Base-by-base conservation (phyloP, 306 rosid genomes). In the Urtica urens region DNA sequence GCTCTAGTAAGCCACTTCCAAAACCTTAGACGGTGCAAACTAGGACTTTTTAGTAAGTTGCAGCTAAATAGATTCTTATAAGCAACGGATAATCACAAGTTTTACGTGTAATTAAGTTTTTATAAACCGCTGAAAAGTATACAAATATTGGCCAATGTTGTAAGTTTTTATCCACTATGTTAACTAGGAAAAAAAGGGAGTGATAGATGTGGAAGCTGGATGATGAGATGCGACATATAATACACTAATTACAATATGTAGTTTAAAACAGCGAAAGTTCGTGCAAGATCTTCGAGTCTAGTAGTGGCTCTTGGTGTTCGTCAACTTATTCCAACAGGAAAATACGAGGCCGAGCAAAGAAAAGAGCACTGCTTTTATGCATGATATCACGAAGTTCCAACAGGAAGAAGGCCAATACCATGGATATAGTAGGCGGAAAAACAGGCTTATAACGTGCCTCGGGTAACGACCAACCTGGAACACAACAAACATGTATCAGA, bases 361-460 rank as follows among this genome's bases (percentile, higher is more conserved):
- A 49, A 50, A 63, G 46, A 77, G 63, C 15, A 92, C 47, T 0
- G 88, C 68, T 64, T 60, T 64, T 35, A 86, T 29, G 59, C 94
- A 86, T 8, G 80, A 60, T 46, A 63, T 41, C 17, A 69, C 37
- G 35, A 92, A 72, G 69, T 82, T 86, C 93, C 96, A 86, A 78
- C 99, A 85, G 14, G 99, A 90, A 27, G 93, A 76, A 13, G 99
- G 99, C 96, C 96, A 92, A 59, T 85, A 92, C 96, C 96, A 82
- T 4, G 99, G 99, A 61, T 92, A 92, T 7, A 92, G 73, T 68
- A 92, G 60, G 46, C 99, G 70, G 86, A 92, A 92, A 79, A 92
- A 86, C 30, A 82, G 57, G 73, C 99, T 92, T 55, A 92, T 92
- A 18, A 92, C 83, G 69, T 86, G 99, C 64, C 99, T 77, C 24